phyloP scores from a whole-genome alignment of 306 rosid species.

The Acmispon strigosus region DNA sequence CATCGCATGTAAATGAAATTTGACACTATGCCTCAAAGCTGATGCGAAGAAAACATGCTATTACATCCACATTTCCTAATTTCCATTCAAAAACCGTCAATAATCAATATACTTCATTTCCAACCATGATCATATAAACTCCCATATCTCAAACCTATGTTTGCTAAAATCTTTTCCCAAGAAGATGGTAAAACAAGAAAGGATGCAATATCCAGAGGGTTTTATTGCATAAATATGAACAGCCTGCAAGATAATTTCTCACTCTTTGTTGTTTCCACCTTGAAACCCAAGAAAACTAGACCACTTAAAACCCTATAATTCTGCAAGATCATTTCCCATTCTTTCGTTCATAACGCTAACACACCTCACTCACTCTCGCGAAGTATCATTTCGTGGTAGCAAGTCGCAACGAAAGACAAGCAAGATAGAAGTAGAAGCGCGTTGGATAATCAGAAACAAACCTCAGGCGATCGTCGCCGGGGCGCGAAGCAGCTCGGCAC shows the following conservation, averaged over 20 bases:
- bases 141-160: neutral
- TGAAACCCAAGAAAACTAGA: no score
- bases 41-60: neutral
- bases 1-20: neutral
- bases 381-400: neutral
- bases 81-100: no score
- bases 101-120: neutral
- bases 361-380: no score
- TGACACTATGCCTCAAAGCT: neutral
- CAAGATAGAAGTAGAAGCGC: neutral
- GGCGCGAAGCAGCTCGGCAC: conserved; percentile 19
- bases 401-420: neutral
- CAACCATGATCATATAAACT: neutral
- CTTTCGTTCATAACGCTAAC: no score
- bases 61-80: no score
- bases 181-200: neutral
- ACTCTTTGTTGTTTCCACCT: no score
- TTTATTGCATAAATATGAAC: neutral
- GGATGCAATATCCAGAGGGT: neutral
- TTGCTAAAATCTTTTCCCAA: no score
- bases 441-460: neutral
- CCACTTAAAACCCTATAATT: no score
- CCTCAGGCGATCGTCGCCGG: conserved; percentile 29
- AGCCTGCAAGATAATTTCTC: no score
- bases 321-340: no score